Evolutionary conservation across 257 asterid species (phyloP), one percentile per base, ranked within the genome.

Genomic region (Solanum okadae): DNA sequence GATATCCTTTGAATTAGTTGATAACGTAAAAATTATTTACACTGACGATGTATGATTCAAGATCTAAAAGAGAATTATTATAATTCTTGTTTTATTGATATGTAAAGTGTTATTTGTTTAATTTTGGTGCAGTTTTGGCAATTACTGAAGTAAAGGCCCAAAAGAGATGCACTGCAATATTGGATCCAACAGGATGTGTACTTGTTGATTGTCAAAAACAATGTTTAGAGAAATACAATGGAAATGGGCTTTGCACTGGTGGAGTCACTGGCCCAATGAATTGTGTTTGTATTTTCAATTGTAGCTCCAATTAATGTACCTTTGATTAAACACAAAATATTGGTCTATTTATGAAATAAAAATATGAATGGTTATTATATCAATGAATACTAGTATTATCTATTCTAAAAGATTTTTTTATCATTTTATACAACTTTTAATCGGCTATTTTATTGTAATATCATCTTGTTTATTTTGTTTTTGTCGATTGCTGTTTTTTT

Each of bases 261-360:
- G 59, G 59, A 86, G 2, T 37, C 13, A 8, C 44, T 52, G 61
- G 23, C 61, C 61, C 61, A 52, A 52, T 52, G 61, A 52, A 52
- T 52, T 52, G 61, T 52, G 61, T 52, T 52, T 90, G 92, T 23
- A 31, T 90, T 75, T 87, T 77, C 56, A 87, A 90, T 87, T 90
- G 92, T 87, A 40, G 35, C 42, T 68, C 63, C 46, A 34, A 75
- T 12, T 77, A 42, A 27, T 79, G 65, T 42, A 8, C 65, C 23
- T 79, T 79, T 42, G 1, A 15, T 79, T 4, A 42, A 44, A 25
- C 65, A 25, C 25, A 79, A 4, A 15, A 42, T 25, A 15, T 4
- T 76, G 31, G 59, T 76, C 33, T 22, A 35, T 37, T 23, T 52
- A 23, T 61, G 70, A 22, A 61, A 61, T 23, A 61, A 61, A 23